Evolutionary conservation across 306 rosid genomes (phyloP).

Genomic region (Prunus mongolica): DNA sequence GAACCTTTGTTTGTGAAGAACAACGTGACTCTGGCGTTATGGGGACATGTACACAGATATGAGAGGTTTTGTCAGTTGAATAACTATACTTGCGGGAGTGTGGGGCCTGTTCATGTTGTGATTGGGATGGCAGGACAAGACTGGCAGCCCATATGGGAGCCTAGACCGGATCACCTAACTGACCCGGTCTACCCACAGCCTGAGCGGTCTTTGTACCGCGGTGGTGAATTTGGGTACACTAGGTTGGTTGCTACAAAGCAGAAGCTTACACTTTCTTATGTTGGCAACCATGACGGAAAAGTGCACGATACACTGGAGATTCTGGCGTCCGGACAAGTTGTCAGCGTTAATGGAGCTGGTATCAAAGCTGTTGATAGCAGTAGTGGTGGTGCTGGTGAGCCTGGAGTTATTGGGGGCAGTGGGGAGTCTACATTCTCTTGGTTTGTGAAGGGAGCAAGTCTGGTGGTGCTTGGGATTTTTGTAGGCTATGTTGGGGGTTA

Average conservation of each 20-base stretch:
- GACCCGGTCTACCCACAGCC: slow-evolving; percentile 87
- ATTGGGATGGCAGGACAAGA: slow-evolving; percentile 92
- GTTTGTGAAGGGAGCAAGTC: slow-evolving; percentile 62
- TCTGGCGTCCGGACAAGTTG: slow-evolving; percentile 61
- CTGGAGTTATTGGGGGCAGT: slow-evolving; percentile 12
- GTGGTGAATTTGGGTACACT: slow-evolving; percentile 88
- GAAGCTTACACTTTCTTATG: slow-evolving; percentile 60
- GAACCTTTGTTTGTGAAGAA: slow-evolving; percentile 80
- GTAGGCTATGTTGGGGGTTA: slow-evolving; percentile 71
- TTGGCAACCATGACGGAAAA: slow-evolving; percentile 77
- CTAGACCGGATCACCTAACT: slow-evolving; percentile 54
- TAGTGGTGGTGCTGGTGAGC: slow-evolving; percentile 13
- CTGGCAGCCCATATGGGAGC: slow-evolving; percentile 88
- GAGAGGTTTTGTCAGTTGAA: slow-evolving; percentile 79
- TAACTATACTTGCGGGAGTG: slow-evolving; percentile 69
- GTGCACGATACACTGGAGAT: slow-evolving; percentile 67
- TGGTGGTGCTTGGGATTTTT: slow-evolving; percentile 70
- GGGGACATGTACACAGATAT: slow-evolving; percentile 95
- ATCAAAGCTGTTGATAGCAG: neutral
- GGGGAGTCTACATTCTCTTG: slow-evolving; percentile 40
- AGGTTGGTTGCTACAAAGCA: slow-evolving; percentile 64
- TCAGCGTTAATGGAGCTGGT: slow-evolving; percentile 1
- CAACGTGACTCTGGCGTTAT: slow-evolving; percentile 72
- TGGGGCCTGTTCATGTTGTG: slow-evolving; percentile 69
- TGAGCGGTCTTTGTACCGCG: slow-evolving; percentile 60